Evolutionary conservation across 495 filamentous ascomycete species (phyloP).

Genomic region (Penicillium waksmanii): DNA sequence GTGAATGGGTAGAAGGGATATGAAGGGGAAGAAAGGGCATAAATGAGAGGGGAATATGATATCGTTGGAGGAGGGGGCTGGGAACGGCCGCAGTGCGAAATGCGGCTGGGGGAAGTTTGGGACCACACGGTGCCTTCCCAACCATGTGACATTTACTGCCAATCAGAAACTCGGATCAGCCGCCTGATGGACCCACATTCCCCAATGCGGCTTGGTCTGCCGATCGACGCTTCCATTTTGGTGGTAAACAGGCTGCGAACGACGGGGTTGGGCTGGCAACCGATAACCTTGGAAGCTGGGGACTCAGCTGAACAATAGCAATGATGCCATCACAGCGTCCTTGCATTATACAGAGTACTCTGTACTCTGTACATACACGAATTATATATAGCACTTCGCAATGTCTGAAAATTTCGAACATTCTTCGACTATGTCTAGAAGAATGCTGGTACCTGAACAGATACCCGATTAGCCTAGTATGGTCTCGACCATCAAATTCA

Average conservation of each 20-base stretch:
- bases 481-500: background rate
- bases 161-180: constrained; percentile 11
- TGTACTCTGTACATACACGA: no score
- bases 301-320: background rate
- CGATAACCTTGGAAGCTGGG: constrained; percentile 18
- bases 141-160: constrained; percentile 24
- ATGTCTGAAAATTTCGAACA: background rate
- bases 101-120: constrained; percentile 25
- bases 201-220: constrained; percentile 33
- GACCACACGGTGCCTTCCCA: constrained; percentile 8
- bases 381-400: background rate
- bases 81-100: constrained; percentile 33
- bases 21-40: constrained; percentile 7
- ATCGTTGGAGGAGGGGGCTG: constrained; percentile 45
- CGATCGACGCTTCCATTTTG: constrained; percentile 36
- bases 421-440: background rate
- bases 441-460: background rate
- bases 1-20: constrained; percentile 10
- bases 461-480: background rate
- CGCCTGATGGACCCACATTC: constrained; percentile 22
- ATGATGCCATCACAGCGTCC: background rate
- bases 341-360: background rate
- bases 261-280: constrained; percentile 34
- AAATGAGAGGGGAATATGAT: constrained; percentile 32
- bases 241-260: constrained; percentile 44